These are phyloP conservation scores for Aspergillus sp. DNA, from an alignment of 2,329 filamentous ascomycete species.

Conservation along the genomic window DNA sequence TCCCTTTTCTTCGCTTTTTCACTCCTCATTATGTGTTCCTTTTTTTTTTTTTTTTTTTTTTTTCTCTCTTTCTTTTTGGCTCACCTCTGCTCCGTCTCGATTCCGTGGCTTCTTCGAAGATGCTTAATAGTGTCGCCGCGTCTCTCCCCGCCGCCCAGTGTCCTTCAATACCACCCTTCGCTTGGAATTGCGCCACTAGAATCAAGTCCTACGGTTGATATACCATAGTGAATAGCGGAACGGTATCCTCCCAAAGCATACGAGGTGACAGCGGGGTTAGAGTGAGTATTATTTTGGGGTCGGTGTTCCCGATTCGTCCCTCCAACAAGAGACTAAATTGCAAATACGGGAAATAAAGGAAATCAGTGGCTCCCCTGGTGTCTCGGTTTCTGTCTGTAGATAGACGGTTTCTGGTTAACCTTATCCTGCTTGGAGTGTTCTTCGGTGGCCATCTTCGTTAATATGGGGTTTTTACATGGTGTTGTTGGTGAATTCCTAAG, in stretches of 20 bases:
- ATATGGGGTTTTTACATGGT: slow-evolving; percentile 13
- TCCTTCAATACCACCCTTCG: neutral
- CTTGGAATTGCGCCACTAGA: neutral
- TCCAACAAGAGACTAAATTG: neutral
- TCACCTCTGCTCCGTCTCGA: neutral
- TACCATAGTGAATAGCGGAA: neutral
- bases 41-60: neutral
- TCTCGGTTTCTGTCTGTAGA: neutral
- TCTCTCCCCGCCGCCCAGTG: too few species aligned
- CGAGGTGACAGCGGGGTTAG: neutral
- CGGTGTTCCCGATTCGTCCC: neutral
- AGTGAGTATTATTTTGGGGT: neutral
- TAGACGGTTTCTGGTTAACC: neutral
- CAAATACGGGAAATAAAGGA: neutral
- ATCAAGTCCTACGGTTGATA: neutral
- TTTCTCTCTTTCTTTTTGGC: neutral
- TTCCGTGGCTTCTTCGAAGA: neutral
- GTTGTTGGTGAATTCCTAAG: slow-evolving; percentile 18
- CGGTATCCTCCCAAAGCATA: too few species aligned
- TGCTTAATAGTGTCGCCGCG: neutral
- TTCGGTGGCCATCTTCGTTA: slow-evolving; percentile 8
- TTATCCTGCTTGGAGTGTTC: slow-evolving; percentile 10
- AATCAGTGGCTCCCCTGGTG: neutral
- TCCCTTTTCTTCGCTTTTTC: slow-evolving; percentile 3
- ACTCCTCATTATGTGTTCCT: neutral